A percentile compares a stretch with the other conserved stretches of the same genome.
Evolutionary conservation across 495 filamentous ascomycete species (phyloP).

Genomic region (Hypoxylon rickii): DNA sequence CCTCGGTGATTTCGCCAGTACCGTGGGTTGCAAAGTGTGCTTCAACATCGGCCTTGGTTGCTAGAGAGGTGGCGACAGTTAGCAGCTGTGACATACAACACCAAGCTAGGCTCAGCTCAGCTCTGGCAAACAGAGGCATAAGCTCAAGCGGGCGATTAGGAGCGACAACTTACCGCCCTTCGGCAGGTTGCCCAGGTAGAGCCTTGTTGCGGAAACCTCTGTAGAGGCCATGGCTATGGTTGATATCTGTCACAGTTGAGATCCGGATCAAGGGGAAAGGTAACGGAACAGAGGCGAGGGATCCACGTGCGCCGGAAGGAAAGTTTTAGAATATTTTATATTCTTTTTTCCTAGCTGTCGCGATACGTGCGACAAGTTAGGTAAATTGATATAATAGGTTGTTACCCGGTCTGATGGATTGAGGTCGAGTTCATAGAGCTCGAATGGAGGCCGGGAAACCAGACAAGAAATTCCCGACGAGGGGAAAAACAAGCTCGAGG

Average conservation of each 20-base stretch:
- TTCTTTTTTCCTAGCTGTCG: constrained; percentile 9
- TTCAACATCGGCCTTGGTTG: constrained; percentile 95
- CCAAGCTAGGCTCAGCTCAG: constrained; percentile 20
- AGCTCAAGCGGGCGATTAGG: constrained; percentile 38
- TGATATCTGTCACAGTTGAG: constrained; percentile 10
- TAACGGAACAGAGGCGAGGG: constrained; percentile 1
- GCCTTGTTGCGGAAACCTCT: constrained; percentile 87
- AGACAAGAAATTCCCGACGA: constrained; percentile 21
- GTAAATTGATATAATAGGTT: background rate
- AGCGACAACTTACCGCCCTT: constrained; percentile 79
- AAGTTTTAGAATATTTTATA: background rate
- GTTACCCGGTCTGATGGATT: constrained; percentile 9
- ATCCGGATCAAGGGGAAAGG: constrained; percentile 7
- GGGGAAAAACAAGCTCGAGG: constrained; percentile 21
- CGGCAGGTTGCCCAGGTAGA: constrained; percentile 97
- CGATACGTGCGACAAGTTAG: constrained; percentile 11
- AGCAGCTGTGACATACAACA: constrained; percentile 27
- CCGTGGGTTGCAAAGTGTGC: constrained; percentile 94
- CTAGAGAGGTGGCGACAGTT: constrained; percentile 54
- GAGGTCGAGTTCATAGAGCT: constrained; percentile 4
- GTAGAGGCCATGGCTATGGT: constrained; percentile 54
- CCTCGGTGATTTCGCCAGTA: constrained; percentile 94
- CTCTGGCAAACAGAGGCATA: constrained; percentile 16
- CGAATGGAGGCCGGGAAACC: constrained; percentile 2
- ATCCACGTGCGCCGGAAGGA: constrained; percentile 9